Evolutionary conservation across 148 eudicot genomes (phyloP), one percentile per base, ranked within the genome.

Genomic region (Oxyria digyna): DNA sequence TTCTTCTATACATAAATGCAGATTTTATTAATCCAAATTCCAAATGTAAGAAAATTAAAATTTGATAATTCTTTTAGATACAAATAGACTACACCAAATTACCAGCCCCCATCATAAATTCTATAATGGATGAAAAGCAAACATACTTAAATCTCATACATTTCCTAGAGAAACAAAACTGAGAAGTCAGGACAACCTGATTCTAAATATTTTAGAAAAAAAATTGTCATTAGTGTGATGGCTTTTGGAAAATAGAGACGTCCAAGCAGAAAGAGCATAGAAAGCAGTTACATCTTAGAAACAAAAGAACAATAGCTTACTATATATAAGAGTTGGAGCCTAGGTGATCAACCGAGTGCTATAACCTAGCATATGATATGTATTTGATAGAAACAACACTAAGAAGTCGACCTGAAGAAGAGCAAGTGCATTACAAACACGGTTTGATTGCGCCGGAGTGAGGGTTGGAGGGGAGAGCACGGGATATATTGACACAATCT

Each of bases 351-450:
- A 29, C 14, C 20, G 5, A 31, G 65, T 27, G 15, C 15, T 14
- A 59, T 31, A 59, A 29, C 37, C 20, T 27, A 59, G 29, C 21
- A 29, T 52, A 52, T 27, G 37, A 59, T 27, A 59, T 24, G 65
- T 5, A 59, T 1, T 59, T 29, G 18, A 29, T 27, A 59, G 9
- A 29, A 31, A 27, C 35, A 59, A 59, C 18, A 59, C 7, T 6
- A 15, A 1, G 1, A n/a, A 20, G 35, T 27, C 37, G 31, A 59
- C 98, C 91, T 92, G 96, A 73, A 89, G 91, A 46, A 92, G 79
- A 62, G 98, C 98, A 57, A 92, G 96, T 45, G 98, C 98, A 79
- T 92, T 89, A 83, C 98, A 92, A 70, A 92, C 98, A 69, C 96
- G 89, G 75, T 92, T 92, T 31, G 98, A 92, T 73, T 89, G 96